Conservation (phyloP, 768 basidiomycete species). For the Guyanaporus albipodus region DNA sequence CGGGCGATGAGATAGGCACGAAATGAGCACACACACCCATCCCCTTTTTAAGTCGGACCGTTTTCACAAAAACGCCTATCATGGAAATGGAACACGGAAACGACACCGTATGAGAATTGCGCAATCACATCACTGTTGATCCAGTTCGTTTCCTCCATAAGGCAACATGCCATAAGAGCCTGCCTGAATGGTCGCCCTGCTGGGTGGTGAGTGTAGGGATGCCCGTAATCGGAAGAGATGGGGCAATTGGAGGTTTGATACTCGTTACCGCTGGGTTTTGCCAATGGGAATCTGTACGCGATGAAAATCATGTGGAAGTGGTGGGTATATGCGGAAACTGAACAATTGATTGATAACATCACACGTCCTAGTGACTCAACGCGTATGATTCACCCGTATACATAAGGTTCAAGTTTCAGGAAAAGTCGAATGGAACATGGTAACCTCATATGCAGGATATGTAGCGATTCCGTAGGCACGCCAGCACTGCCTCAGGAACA, state of each 20-base stretch:
- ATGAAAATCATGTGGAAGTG: slow-evolving; percentile 11
- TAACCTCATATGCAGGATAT: neutral
- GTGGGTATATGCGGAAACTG: slow-evolving; percentile 4
- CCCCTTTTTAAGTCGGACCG: slow-evolving; percentile 16
- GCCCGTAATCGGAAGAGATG: slow-evolving; percentile 12
- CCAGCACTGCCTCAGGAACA: neutral
- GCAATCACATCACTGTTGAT: slow-evolving; percentile 17
- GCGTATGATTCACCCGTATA: neutral
- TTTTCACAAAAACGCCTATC: slow-evolving; percentile 1
- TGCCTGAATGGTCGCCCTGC: slow-evolving; percentile 2
- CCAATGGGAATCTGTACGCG: slow-evolving; percentile 15
- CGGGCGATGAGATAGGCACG: no score
- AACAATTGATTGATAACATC: slow-evolving; percentile 1
- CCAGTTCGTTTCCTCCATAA: neutral
- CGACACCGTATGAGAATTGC: slow-evolving; percentile 7
- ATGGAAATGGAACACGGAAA: slow-evolving; percentile 10
- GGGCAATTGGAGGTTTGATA: no score
- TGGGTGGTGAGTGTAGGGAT: slow-evolving; percentile 9
- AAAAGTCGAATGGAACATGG: neutral
- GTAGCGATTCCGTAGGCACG: neutral
- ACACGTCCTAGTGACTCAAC: neutral
- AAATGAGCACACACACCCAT: no score
- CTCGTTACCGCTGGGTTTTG: slow-evolving; percentile 8
- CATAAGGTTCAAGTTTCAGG: neutral
- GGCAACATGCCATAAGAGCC: slow-evolving; percentile 1